Conservation (phyloP, 2,329 filamentous ascomycete genomes). For the Colletotrichum musicola region DNA sequence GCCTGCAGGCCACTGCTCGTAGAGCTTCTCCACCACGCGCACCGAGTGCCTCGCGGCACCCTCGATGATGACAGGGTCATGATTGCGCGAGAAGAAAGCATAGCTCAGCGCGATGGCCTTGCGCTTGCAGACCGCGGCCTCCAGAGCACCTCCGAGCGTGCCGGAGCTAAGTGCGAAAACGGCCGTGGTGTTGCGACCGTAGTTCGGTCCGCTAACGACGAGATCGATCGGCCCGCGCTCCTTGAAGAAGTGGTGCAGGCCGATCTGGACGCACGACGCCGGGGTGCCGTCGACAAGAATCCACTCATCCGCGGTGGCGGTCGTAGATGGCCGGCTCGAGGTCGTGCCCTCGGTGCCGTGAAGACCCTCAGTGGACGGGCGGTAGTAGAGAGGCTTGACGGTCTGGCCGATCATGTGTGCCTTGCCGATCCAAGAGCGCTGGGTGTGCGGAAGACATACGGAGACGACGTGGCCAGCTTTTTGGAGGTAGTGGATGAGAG, state of each 20-base stretch:
- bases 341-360: slow-evolving; percentile 72
- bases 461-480: slow-evolving; percentile 86
- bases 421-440: slow-evolving; percentile 98
- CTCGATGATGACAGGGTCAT: slow-evolving; percentile 84
- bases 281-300: slow-evolving; percentile 85
- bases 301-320: slow-evolving; percentile 78
- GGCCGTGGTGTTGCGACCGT: slow-evolving; percentile 84
- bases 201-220: slow-evolving; percentile 85
- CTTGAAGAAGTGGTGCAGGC: slow-evolving; percentile 82
- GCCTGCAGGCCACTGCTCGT: slow-evolving; percentile 77
- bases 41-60: slow-evolving; percentile 82
- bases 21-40: slow-evolving; percentile 82
- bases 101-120: slow-evolving; percentile 87
- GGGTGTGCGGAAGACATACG: slow-evolving; percentile 89
- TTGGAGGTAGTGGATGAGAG: slow-evolving; percentile 78
- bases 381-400: slow-evolving; percentile 87
- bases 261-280: slow-evolving; percentile 85
- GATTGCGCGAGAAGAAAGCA: slow-evolving; percentile 88
- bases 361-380: slow-evolving; percentile 59
- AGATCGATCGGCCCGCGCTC: slow-evolving; percentile 79
- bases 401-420: slow-evolving; percentile 94
- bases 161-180: slow-evolving; percentile 84
- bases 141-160: slow-evolving; percentile 81
- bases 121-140: slow-evolving; percentile 78
- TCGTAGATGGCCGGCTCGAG: slow-evolving; percentile 65